phyloP scores from a whole-genome alignment of 2,329 filamentous ascomycete genomes.

The Pseudocercospora pini-densiflorae region DNA sequence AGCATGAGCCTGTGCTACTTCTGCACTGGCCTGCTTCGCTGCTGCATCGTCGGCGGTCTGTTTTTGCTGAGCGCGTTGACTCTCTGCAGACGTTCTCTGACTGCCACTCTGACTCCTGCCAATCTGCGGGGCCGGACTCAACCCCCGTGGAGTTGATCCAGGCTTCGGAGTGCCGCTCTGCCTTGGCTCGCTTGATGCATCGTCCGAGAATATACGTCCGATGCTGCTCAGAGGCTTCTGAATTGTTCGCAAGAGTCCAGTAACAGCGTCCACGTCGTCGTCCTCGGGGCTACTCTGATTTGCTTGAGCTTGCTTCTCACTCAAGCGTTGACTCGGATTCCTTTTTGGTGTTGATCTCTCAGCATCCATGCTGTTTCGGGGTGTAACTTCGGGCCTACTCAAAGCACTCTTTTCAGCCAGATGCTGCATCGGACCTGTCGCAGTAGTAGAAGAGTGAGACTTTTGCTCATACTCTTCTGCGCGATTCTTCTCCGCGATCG shows the following conservation, averaged over 20 bases:
- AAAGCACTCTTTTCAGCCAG: slow-evolving; percentile 55
- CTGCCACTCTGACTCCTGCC: slow-evolving; percentile 29
- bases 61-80: slow-evolving; percentile 41
- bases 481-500: slow-evolving; percentile 88
- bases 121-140: slow-evolving; percentile 46
- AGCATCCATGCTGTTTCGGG: slow-evolving; percentile 63
- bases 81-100: slow-evolving; percentile 32
- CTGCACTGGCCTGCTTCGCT: slow-evolving; percentile 86
- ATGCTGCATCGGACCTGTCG: slow-evolving; percentile 40
- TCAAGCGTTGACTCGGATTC: slow-evolving; percentile 55
- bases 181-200: slow-evolving; percentile 43
- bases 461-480: slow-evolving; percentile 54
- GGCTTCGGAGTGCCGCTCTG: slow-evolving; percentile 50
- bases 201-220: slow-evolving; percentile 90
- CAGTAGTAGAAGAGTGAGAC: slow-evolving; percentile 36
- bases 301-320: slow-evolving; percentile 30
- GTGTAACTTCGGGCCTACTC: slow-evolving; percentile 62
- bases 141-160: slow-evolving; percentile 53
- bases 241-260: slow-evolving; percentile 84
- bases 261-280: slow-evolving; percentile 81
- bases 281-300: slow-evolving; percentile 41
- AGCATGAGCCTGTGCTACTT: slow-evolving; percentile 82
- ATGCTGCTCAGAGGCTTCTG: slow-evolving; percentile 90
- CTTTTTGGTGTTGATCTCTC: slow-evolving; percentile 64
- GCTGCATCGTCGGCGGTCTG: slow-evolving; percentile 82